Conservation (phyloP, 106 monocot species). For the Amphibolis antarctica region DNA sequence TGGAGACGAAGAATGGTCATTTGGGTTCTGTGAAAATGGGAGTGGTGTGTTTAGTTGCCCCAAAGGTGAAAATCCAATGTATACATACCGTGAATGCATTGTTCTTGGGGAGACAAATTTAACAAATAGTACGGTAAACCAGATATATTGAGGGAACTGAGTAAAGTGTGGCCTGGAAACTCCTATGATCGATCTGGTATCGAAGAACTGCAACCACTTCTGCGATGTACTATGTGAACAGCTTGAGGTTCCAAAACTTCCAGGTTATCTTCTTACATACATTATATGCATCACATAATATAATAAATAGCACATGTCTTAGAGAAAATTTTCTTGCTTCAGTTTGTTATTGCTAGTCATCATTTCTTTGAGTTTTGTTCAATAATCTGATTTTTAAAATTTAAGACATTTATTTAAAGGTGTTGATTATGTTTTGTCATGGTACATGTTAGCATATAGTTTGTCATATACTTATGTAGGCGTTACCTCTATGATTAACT, state of each 20-base stretch:
- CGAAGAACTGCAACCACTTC: slow-evolving; percentile 93
- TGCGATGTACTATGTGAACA: slow-evolving; percentile 76
- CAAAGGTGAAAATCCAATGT: slow-evolving; percentile 80
- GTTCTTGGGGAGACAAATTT: slow-evolving; percentile 65
- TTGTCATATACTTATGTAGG: neutral
- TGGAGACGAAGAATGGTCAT: slow-evolving; percentile 96
- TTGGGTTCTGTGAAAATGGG: slow-evolving; percentile 87
- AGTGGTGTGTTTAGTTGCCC: slow-evolving; percentile 89
- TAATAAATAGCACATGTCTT: too few relatives aligned
- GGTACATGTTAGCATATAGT: too few relatives aligned
- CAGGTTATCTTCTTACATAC: slow-evolving; percentile 37
- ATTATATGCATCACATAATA: neutral
- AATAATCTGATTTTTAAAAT: neutral
- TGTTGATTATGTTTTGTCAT: neutral
- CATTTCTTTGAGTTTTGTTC: neutral
- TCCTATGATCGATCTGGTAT: slow-evolving; percentile 80
- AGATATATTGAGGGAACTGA: slow-evolving; percentile 76
- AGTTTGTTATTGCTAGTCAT: neutral
- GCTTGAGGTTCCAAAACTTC: slow-evolving; percentile 69
- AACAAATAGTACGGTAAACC: slow-evolving; percentile 48
- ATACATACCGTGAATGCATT: slow-evolving; percentile 74
- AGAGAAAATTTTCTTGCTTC: neutral
- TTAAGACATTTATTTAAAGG: neutral
- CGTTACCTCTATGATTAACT: neutral
- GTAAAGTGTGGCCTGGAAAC: slow-evolving; percentile 76